phyloP scores from a whole-genome alignment of 768 basidiomycete genomes.

The Termitomyces sp. region DNA sequence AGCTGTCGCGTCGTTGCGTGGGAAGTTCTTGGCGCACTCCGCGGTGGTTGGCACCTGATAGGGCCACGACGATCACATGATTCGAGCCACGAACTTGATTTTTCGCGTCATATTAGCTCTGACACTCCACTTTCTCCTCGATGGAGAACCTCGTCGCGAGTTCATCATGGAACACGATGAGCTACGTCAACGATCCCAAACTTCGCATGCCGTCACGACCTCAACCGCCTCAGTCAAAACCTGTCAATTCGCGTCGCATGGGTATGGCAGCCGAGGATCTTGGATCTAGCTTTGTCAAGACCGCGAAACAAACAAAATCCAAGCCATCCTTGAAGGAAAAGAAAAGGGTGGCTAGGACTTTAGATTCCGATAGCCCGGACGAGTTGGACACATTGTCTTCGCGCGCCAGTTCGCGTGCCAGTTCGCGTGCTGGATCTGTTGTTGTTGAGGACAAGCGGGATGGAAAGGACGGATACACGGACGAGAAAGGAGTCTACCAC shows the following conservation, averaged over 20 bases:
- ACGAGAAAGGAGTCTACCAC: constrained; percentile 1
- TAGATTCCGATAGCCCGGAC: constrained; percentile 3
- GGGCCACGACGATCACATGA: constrained; percentile 1
- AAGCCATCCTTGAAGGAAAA: not conserved
- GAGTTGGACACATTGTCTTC: constrained; percentile 17
- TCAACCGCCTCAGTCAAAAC: not conserved
- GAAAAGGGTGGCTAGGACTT: not conserved
- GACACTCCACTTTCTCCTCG: not conserved
- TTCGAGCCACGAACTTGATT: not conserved
- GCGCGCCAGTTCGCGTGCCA: constrained; percentile 11
- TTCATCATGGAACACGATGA: constrained; percentile 5
- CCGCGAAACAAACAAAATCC: not conserved
- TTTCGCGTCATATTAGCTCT: not conserved
- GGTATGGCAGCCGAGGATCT: constrained; percentile 14
- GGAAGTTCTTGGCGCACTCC: too few species aligned
- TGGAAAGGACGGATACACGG: constrained; percentile 8
- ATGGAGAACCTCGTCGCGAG: constrained; percentile 13
- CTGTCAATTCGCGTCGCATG: constrained; percentile 3
- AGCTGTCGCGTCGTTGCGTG: not conserved
- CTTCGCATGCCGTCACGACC: constrained; percentile 13
- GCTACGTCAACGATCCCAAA: constrained; percentile 3
- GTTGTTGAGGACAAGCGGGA: constrained; percentile 8
- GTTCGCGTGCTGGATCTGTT: constrained; percentile 11
- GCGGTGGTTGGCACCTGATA: not conserved
- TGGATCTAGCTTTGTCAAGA: constrained; percentile 14